A percentile compares a stretch with the other conserved stretches of the same genome.
phyloP scores from a whole-genome alignment of 352 stramenopile species.

The Globisporangium polare region DNA sequence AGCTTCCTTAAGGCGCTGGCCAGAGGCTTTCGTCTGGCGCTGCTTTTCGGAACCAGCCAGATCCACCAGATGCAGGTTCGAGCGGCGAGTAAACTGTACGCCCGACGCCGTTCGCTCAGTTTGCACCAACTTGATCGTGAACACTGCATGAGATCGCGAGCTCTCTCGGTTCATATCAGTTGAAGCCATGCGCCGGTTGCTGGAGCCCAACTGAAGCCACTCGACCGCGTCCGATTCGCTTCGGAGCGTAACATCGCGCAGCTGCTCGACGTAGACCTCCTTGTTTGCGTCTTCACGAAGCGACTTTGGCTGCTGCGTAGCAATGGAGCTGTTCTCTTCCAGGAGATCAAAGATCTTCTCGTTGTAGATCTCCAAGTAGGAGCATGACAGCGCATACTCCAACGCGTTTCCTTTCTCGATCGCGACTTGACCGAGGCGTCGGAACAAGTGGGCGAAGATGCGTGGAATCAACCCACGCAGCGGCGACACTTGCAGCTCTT shows the following conservation, averaged over 20 bases:
- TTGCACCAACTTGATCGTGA: conserved; percentile 93
- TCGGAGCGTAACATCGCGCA: conserved; percentile 62
- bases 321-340: conserved; percentile 43
- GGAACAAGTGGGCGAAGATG: conserved; percentile 83
- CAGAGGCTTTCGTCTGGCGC: conserved; percentile 69
- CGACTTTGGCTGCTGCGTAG: conserved; percentile 50
- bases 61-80: conserved; percentile 83
- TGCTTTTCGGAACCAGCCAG: conserved; percentile 87
- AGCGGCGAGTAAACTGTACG: conserved; percentile 60
- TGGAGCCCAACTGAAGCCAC: conserved; percentile 65
- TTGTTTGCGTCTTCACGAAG: conserved; percentile 76
- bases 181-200: conserved; percentile 92
- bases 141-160: conserved; percentile 96
- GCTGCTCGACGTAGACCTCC: conserved; percentile 75
- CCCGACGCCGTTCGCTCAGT: conserved; percentile 57
- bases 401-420: conserved; percentile 40
- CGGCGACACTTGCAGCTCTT: conserved; percentile 45
- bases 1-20: conserved; percentile 84
- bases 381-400: conserved; percentile 69
- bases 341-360: conserved; percentile 88
- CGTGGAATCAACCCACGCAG: conserved; percentile 75
- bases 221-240: conserved; percentile 65
- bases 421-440: conserved; percentile 39
- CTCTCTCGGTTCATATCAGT: conserved; percentile 98
- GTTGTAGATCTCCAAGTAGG: conserved; percentile 91